Evolutionary conservation across 257 asterid species (phyloP), one percentile per base, ranked within the genome.

Genomic region (Solanum stenotomum): DNA sequence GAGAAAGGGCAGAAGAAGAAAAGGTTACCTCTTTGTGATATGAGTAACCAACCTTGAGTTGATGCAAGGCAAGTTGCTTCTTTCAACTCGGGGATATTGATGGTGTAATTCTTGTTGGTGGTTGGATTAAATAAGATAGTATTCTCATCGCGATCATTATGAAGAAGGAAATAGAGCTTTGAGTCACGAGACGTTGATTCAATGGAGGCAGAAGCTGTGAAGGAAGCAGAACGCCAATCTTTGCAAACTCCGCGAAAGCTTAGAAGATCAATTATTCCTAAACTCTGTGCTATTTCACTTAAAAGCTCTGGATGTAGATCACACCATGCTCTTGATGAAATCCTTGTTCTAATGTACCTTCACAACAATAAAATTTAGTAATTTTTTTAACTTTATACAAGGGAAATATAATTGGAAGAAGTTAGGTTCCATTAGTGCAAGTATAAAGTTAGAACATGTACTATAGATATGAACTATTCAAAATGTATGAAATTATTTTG

Each of bases 1-100:
- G 93, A 89, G 38, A 91, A 88, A 5, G 92, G 92, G 92, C 91
- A 88, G 83, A 89, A 91, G 87, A 91, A 91, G 82, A 91, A 91
- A 61, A 91, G 5, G 10, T 87, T 56, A 42, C 90, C 88, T 18
- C 79, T 83, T 63, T 84, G 86, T 25, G 27, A 86, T 4, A 91
- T 8, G 3, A 91, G 89, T 61, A 91, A 61, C 93, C 93, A 91
- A 14, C 92, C 90, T 11, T 84, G 85, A 22, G 83, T 52, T 6
- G 93, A 91, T 49, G 90, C 89, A 37, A 89, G 90, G 31, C 90
- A 89, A 87, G 82, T 84, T 6, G 91, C 72, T 38, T 79, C 65
- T 25, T 87, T 84, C 37, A 91, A 89, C 44, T 91, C 93, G 0
- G 93, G 91, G 16, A 91, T 87, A 78, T 71, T 77, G 16, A 88